phyloP scores from a whole-genome alignment of 73 alveolate genomes.

The Paramecium sonneborni region DNA sequence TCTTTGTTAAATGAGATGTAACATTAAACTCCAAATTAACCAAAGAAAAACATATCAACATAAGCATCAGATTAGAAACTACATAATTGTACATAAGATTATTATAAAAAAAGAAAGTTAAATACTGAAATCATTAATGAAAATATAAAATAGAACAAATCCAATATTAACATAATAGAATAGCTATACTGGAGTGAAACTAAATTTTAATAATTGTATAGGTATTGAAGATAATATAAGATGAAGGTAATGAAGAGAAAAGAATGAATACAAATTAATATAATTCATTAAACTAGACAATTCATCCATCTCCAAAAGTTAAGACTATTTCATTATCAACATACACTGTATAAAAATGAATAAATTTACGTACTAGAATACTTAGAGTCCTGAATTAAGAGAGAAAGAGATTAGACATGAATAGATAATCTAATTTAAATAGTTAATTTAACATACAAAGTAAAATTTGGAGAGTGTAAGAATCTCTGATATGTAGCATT shows the following conservation, averaged over 20 bases:
- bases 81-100: neutral
- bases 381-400: neutral
- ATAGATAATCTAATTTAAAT: neutral
- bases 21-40: neutral
- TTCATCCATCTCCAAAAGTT: slow-evolving; percentile 36
- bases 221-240: too few relatives aligned
- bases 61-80: neutral
- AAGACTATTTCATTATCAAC: slow-evolving; percentile 34
- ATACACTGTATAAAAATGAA: neutral
- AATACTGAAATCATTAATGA: slow-evolving; percentile 24
- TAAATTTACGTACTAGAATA: neutral
- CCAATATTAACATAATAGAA: neutral
- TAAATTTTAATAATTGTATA: neutral
- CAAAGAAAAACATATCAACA: neutral
- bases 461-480: neutral
- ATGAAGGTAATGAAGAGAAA: neutral
- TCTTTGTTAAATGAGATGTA: neutral
- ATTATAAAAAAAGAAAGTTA: neutral
- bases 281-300: neutral
- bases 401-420: slow-evolving; percentile 41
- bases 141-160: neutral
- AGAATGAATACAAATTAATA: neutral
- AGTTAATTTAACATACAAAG: neutral
- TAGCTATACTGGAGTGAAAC: neutral
- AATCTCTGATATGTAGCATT: neutral